Evolutionary conservation across 257 asterid genomes (phyloP), one percentile per base, ranked within the genome.

Genomic region (Echium plantagineum): DNA sequence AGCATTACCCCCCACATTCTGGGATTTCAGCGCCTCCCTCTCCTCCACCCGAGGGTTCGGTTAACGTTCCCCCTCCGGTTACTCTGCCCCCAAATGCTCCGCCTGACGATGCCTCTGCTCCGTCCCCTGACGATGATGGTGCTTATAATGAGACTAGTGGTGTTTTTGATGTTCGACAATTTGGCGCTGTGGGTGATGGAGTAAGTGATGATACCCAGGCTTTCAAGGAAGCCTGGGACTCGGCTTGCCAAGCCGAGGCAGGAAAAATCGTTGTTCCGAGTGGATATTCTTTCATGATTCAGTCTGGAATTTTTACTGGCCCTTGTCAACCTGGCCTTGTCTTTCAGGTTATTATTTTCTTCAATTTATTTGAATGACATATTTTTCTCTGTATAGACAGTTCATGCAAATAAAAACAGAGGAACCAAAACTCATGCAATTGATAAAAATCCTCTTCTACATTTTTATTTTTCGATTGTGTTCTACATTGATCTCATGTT

Each of bases 241-340:
- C 63, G 28, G 86, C 86, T 15, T 83, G 90, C 64, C 77, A 64
- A 63, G 61, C 72, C 13, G 71, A 78, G 3, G 56, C 73, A 0
- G 77, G 77, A 7, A 57, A 68, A 32, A 72, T 83, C 7, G 74
- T 78, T 4, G 78, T 74, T 54, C 90, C 90, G 5, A 20, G 28
- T 5, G 81, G 77, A 26, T 74, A 66, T 20, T 60, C 69, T 56
- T 83, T 83, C 73, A 51, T 83, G 78, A 74, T 83, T 26, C 84
- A 78, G 6, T 80, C 90, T 28, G 77, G 86, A 21, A 74, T 80
- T 2, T 83, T 83, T 69, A 80, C 84, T 9, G 90, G 90, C 55
- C 90, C 90, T 30, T 83, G 90, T 72, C 69, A 68, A 67, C 42
- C 13, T 53, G 75, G 71, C 19, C 63, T 83, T 21, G 60, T 75